These are phyloP conservation scores for Domatiomyces catenatus DNA, from an alignment of 2,329 filamentous ascomycete species.

Conservation along the genomic window DNA sequence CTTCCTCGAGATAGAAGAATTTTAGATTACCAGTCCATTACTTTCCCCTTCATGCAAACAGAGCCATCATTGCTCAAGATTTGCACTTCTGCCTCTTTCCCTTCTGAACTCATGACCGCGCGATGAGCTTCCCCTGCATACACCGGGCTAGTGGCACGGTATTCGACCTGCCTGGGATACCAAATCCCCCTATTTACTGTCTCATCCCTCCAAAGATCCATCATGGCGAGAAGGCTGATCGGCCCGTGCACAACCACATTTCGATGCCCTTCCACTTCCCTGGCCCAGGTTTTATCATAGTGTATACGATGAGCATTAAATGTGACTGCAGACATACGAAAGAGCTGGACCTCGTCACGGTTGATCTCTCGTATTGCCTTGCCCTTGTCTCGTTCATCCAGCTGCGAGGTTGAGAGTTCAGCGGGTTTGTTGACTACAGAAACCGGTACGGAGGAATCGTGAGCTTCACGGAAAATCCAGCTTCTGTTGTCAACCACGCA, in stretches of 20 bases:
- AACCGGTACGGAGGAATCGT: conserved; percentile 14
- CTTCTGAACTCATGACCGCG: conserved; percentile 27
- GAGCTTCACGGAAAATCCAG: conserved; percentile 31
- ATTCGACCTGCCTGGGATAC: conserved; percentile 29
- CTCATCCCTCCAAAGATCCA: conserved; percentile 31
- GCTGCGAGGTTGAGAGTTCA: conserved; percentile 9
- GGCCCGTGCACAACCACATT: conserved; percentile 31
- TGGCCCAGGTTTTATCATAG: conserved; percentile 29
- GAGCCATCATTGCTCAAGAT: conserved; percentile 20
- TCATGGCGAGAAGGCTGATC: conserved; percentile 28
- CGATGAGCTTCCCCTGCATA: conserved; percentile 36
- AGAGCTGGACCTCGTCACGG: conserved; percentile 27
- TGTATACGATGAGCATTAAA: conserved; percentile 33
- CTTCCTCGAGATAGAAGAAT: no score
- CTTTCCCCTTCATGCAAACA: conserved; percentile 20
- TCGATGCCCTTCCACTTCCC: conserved; percentile 28
- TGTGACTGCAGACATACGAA: conserved; percentile 30
- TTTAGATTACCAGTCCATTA: conserved; percentile 12
- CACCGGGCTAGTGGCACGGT: conserved; percentile 35
- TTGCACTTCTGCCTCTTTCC: conserved; percentile 16
- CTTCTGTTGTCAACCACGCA: conserved; percentile 40
- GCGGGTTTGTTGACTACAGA: conserved; percentile 9
- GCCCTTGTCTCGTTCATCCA: conserved; percentile 12
- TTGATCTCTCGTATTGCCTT: conserved; percentile 20
- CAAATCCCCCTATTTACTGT: conserved; percentile 19